Percentiles rank a stretch among this genome's conserved stretches.
Conservation (phyloP, 345 rosid genomes). For the Linum tenue region DNA sequence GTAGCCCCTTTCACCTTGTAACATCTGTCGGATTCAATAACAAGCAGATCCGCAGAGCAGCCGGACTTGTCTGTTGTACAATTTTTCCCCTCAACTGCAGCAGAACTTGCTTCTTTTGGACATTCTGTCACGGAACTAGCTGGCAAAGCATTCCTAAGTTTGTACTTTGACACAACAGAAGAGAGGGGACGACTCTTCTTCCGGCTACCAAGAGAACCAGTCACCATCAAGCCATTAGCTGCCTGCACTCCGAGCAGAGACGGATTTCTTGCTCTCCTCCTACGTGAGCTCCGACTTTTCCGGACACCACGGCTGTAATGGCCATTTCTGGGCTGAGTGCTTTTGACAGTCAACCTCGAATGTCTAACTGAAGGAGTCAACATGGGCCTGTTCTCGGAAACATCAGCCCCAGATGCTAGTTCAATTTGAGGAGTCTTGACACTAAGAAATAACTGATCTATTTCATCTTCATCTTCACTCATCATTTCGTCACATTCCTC, state of each 20-base stretch:
- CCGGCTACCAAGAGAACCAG: constrained; percentile 51
- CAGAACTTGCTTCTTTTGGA: constrained; percentile 26
- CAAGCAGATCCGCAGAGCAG: constrained; percentile 61
- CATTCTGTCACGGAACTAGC: constrained; percentile 20
- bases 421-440: constrained; percentile 4
- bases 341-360: constrained; percentile 40
- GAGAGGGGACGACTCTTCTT: constrained; percentile 44
- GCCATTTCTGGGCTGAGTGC: constrained; percentile 34
- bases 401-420: constrained; percentile 15
- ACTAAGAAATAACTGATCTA: constrained; percentile 14
- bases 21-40: constrained; percentile 52
- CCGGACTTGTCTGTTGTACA: constrained; percentile 14
- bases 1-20: constrained; percentile 59
- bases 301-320: constrained; percentile 51
- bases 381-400: constrained; percentile 19
- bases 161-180: constrained; percentile 35
- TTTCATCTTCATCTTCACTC: constrained; percentile 14
- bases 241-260: constrained; percentile 31
- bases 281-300: constrained; percentile 63
- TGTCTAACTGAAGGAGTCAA: constrained; percentile 40
- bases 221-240: constrained; percentile 43
- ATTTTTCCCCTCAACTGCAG: constrained; percentile 20
- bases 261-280: constrained; percentile 55
- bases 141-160: constrained; percentile 39
- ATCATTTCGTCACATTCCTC: constrained; percentile 17